Evolutionary conservation across 352 stramenopile genomes (phyloP), one percentile per base, ranked within the genome.

Genomic region (Globisporangium ultimum): DNA sequence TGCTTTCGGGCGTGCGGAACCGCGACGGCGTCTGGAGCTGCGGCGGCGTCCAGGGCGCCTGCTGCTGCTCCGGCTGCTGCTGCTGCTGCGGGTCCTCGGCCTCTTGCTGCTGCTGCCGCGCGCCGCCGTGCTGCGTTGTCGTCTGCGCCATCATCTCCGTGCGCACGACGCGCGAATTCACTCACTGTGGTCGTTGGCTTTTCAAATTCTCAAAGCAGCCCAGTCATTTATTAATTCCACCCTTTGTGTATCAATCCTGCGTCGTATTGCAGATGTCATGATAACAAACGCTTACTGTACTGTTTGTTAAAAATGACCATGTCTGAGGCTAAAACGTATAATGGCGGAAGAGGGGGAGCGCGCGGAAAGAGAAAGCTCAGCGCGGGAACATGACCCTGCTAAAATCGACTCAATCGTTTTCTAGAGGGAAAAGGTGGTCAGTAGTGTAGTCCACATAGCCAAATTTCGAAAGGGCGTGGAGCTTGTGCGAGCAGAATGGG

Each of bases 1-100:
- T 64, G 34, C 58, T 53, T n/a, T 64, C 58, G 0, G 58, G 58
- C n/a, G 51, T 64, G 21, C 51, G 58, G 34, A 64, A 60, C 21
- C 51, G 58, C 21, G 58, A 46, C 7, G 58, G 51, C 21, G 58
- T 64, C 51, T 59, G 58, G 43, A 59, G 17, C 42, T 60, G 50
- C 45, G 51, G 51, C 51, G 51, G 51, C 36, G 51, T 56, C 20
- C 50, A 40, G 0, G 58, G 43, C 18, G 21, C 40, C 24, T 55
- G 48, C 24, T 58, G 52, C 17, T 58, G 52, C 40, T 15, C 13
- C 17, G 12, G 40, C 40, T 46, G 7, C 15, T 21, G 38, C 20
- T 48, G 36, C 10, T 53, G 36, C 28, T 0, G 28, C 28, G 28
- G 8, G n/a, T 36, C 45, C 6, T 45, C 51, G 1, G 54, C 28